Evolutionary conservation across 768 basidiomycete species (phyloP).

Genomic region (Termitomyces sp.): DNA sequence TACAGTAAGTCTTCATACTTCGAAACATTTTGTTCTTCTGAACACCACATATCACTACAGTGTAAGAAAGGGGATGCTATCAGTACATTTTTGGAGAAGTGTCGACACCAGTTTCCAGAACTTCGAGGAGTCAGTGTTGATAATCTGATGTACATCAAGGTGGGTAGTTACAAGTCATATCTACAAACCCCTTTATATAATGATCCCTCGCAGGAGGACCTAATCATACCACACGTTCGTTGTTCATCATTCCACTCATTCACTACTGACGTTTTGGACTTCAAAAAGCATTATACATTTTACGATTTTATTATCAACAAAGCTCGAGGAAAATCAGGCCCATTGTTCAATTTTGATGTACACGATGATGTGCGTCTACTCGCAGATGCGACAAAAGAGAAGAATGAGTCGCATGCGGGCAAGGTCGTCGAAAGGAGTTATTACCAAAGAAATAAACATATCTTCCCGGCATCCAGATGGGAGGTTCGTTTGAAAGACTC

Average conservation of each 20-base stretch:
- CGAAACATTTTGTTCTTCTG: neutral
- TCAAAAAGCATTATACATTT: conserved; percentile 88
- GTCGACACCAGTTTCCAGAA: conserved; percentile 89
- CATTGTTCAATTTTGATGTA: conserved; percentile 97
- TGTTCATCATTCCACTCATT: neutral
- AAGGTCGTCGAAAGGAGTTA: conserved; percentile 97
- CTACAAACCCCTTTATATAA: neutral
- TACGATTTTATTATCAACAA: conserved; percentile 99
- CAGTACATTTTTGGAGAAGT: conserved; percentile 85
- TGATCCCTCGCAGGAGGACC: conserved; percentile 65
- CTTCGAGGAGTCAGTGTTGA: conserved; percentile 86
- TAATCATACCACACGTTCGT: conserved; percentile 93
- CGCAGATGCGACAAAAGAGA: conserved; percentile 92
- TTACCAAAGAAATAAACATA: conserved; percentile 95
- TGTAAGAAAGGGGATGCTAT: conserved; percentile 97
- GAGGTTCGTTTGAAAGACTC: conserved; percentile 53
- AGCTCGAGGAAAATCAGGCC: conserved; percentile 96
- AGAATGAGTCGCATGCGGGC: conserved; percentile 97
- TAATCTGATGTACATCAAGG: conserved; percentile 99
- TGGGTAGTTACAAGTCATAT: conserved; percentile 21
- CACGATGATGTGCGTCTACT: conserved; percentile 96
- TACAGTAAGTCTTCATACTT: conserved; percentile 44
- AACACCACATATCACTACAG: conserved; percentile 34
- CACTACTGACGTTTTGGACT: conserved; percentile 1
- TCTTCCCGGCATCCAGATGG: conserved; percentile 96